Evolutionary conservation across 2,329 filamentous ascomycete genomes (phyloP), one percentile per base, ranked within the genome.

Genomic region (Pestalotiopsis fici): DNA sequence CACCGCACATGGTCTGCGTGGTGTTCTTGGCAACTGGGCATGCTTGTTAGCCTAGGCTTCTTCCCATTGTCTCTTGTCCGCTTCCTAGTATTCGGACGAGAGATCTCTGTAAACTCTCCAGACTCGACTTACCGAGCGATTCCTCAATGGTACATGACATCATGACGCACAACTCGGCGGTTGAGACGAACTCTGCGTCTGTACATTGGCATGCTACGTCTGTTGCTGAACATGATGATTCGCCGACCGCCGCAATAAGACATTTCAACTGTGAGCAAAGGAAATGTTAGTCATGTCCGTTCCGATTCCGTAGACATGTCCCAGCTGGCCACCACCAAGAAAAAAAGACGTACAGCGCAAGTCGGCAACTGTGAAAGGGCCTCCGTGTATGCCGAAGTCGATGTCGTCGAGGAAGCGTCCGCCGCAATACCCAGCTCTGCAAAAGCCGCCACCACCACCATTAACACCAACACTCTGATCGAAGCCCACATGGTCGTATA

Each of bases 11-110:
- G 5, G 70, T 71, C 31, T 69, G 68, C 4, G 70, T 71, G 2
- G 66, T 62, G 37, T 71, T 71, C 43, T 71, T 71, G 56, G 69
- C 68, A n/a, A 56, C 70, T 71, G 35, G 5, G 9, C 37, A 35
- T 11, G 50, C 18, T 60, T 3, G 31, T 60, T 3, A 60, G 28
- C n/a, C 43, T 23, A n/a, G 43, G 9, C 18, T 50, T 23, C 5
- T 50, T 11, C 9, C 43, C n/a, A n/a, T 50, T 43, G 18, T 43
- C 18, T 43, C 18, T 18, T 18, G 12, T 12, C 37, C 13, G 1
- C 5, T 50, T 50, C 43, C 31, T 35, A 35, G 31, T 35, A 7
- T 4, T 61, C 57, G 31, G 13, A 13, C 31, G 31, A 25, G 3
- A 13, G 27, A 27, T 21, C 1, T 60, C 21, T 18, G 21, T 25